Evolutionary conservation across 1,139 yeast species (phyloP).

Genomic region (Hyphopichia fennica): DNA sequence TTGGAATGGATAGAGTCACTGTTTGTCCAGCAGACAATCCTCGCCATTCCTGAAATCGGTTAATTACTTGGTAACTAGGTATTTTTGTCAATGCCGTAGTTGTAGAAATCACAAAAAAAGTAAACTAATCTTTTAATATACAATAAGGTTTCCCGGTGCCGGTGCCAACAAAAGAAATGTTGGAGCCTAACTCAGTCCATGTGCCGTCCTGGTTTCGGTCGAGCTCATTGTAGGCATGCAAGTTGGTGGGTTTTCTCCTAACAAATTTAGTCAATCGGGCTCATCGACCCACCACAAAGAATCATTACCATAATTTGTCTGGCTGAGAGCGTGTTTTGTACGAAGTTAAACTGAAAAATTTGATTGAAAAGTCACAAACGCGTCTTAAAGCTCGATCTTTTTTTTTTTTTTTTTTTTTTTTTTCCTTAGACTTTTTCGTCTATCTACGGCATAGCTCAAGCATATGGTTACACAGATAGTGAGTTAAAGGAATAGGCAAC

Average conservation of each 20-base stretch:
- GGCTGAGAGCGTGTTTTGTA: background rate
- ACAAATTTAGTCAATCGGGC: background rate
- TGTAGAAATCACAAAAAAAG: background rate
- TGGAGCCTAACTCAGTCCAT: too few relatives aligned
- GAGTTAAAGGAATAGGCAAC: background rate
- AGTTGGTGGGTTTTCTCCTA: too few relatives aligned
- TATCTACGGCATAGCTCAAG: background rate
- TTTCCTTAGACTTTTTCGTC: background rate
- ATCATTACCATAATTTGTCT: background rate
- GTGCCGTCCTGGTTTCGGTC: too few relatives aligned
- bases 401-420: background rate
- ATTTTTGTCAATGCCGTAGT: background rate
- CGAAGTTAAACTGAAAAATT: background rate
- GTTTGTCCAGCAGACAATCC: too few relatives aligned
- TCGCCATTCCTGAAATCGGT: too few relatives aligned
- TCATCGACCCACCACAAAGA: background rate
- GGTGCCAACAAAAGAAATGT: too few relatives aligned
- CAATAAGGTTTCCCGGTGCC: too few relatives aligned
- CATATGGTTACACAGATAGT: background rate
- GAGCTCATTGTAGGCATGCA: background rate
- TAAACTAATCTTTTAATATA: too few relatives aligned
- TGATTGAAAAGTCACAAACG: background rate
- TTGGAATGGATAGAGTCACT: too few relatives aligned
- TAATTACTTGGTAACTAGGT: too few relatives aligned
- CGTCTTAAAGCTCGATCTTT: background rate